Base-by-base conservation (phyloP, 2,329 filamentous ascomycete genomes). In the Aspergillus candidus region DNA sequence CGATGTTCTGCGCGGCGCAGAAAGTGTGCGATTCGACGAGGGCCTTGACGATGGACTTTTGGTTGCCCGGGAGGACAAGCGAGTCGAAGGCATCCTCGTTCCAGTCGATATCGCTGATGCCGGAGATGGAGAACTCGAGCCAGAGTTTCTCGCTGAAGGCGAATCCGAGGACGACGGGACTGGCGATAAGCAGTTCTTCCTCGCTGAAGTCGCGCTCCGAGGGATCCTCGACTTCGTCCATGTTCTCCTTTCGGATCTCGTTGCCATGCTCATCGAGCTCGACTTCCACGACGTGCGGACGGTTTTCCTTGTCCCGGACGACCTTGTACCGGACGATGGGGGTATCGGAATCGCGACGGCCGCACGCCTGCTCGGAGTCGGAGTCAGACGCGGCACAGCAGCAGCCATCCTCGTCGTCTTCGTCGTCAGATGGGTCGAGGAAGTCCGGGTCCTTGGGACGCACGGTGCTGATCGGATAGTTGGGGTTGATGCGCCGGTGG, bases 71-170 rank as follows among this genome's bases (percentile, higher is more conserved):
- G 0, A 95, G 73, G 1, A 95, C 88, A 27, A 95, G 73, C 0
- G 84, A 89, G 38, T 86, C 80, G 66, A 93, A 95, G 0, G 89
- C 89, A 11, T 80, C 76, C 34, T 86, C 80, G 57, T 94, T 91
- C 86, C 86, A 95, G 31, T 82, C 76, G 49, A 95, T 91, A 4
- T 94, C 85, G 35, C 79, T 78, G 49, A 95, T 77, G 1, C 83
- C 82, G 0, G 84, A 86, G 14, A 96, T 83, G 0, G 82, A 83
- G 56, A 95, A 88, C 62, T 95, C 88, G 0, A 94, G 77, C 90
- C 89, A 96, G 8, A 88, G 73, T 68, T 94, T 95, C 66, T 94
- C 88, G 1, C 80, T 81, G 62, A 95, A 94, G 1, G 87, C 80
- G 56, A 94, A 95, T 0, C 89, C 90, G 2, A 94, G 76, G 0